Conservation (phyloP, 2,329 filamentous ascomycete genomes). For the Biscogniauxia mediterranea region DNA sequence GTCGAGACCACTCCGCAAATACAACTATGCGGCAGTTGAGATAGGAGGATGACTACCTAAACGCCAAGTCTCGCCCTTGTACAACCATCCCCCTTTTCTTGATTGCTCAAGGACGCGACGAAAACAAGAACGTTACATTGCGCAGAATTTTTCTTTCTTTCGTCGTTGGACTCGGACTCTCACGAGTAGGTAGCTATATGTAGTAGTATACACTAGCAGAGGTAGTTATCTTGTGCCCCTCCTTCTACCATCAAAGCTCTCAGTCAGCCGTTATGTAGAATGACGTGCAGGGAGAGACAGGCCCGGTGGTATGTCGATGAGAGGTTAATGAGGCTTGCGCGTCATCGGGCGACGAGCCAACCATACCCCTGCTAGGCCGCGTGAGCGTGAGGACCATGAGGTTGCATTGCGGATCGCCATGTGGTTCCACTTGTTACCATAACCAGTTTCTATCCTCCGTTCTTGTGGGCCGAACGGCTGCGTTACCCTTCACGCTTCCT, state of each 20-base stretch:
- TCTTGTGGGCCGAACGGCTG: background rate
- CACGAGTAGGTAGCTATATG: too few relatives aligned
- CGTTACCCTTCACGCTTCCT: background rate
- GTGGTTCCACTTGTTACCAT: background rate
- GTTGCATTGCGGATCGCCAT: background rate
- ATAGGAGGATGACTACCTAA: background rate
- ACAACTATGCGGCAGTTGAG: background rate
- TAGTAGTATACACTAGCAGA: background rate
- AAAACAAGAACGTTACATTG: background rate
- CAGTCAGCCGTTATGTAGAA: background rate
- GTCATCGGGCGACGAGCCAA: background rate
- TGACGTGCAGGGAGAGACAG: background rate
- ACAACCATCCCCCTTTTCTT: background rate
- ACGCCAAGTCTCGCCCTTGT: background rate
- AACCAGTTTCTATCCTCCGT: background rate
- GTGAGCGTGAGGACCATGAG: background rate
- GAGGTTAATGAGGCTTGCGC: background rate
- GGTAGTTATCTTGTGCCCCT: background rate
- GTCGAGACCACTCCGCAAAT: background rate
- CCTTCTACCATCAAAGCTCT: background rate
- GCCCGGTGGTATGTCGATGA: background rate
- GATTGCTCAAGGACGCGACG: background rate
- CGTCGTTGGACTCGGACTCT: background rate
- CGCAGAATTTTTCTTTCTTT: background rate
- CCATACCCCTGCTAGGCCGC: background rate